Evolutionary conservation across 305 asterid genomes (phyloP).

Genomic region (Plantago coronopus): DNA sequence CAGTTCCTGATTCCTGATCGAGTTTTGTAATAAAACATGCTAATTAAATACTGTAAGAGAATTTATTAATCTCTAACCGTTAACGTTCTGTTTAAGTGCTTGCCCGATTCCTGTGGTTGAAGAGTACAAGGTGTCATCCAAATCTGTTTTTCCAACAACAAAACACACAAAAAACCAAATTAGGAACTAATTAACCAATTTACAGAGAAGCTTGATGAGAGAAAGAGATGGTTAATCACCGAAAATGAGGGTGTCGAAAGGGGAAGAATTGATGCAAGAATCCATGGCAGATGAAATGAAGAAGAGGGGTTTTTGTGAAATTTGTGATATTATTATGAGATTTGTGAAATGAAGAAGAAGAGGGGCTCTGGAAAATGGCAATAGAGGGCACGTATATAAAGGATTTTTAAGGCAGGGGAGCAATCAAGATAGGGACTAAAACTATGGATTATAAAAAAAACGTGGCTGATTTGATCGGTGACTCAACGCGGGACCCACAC

Average conservation of each 20-base stretch:
- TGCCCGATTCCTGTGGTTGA: constrained; percentile 65
- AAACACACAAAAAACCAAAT: background rate
- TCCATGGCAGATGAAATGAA: constrained; percentile 41
- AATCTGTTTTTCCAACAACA: constrained; percentile 39
- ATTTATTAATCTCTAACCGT: constrained; percentile 39
- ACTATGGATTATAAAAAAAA: background rate
- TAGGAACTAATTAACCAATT: background rate
- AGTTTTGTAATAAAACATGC: background rate
- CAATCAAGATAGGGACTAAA: background rate
- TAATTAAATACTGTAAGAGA: background rate
- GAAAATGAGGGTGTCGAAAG: constrained; percentile 56
- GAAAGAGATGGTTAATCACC: constrained; percentile 30
- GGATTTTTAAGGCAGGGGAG: constrained; percentile 32
- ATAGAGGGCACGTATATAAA: background rate
- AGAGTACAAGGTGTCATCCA: constrained; percentile 87
- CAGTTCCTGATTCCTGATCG: too few species aligned
- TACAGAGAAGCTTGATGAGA: background rate
- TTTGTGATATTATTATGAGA: background rate
- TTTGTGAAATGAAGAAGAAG: background rate
- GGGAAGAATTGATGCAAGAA: constrained; percentile 42
- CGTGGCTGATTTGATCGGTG: constrained; percentile 29
- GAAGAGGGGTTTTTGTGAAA: background rate
- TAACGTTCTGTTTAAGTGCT: constrained; percentile 71
- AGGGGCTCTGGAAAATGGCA: constrained; percentile 13
- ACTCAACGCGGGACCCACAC: constrained; percentile 39